Evolutionary conservation across 1,139 yeast genomes (phyloP), one percentile per base, ranked within the genome.

Genomic region (Candida labiduridarum): DNA sequence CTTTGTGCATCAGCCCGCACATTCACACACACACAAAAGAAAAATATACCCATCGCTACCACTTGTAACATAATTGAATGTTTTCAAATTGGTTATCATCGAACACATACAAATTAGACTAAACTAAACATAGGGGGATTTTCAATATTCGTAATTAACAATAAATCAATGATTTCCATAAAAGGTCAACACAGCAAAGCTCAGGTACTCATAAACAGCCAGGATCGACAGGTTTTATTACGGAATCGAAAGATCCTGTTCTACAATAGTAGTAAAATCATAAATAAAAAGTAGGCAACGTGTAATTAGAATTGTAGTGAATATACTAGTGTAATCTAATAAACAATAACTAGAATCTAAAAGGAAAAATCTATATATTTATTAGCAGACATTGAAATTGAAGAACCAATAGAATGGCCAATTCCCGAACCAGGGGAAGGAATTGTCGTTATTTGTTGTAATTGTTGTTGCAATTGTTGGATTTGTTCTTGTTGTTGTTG

Each of bases 381-480:
- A 30, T 30, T 42, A 19, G 41, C 22, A 19, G 41, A 22, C 14
- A 38, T 7, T n/a, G 12, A 18, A 36, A n/a, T 18, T 8, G 41
- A 36, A 16, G 41, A 39, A 39, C 15, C 14, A 27, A n/a, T 19
- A 43, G 48, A 36, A 45, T 25, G 29, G 29, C 29, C 6, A 25
- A 25, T 25, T 25, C 8, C 29, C 8, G 41, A 31, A 38, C 52
- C 16, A 39, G 47, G 31, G 25, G 54, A 31, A 42, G 48, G 39
- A 16, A 49, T 43, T 29, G 42, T 45, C 41, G 52, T 38, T 34
- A 41, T 48, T 50, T 48, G 50, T 41, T 51, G 56, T 46, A 59
- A 59, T 56, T 58, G 68, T 52, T 59, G 64, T 56, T 63, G 66
- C 50, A 63, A 63, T 51, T 50, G 58, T 52, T 63, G 68, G 43